Percentiles rank a stretch among this genome's conserved stretches.
phyloP scores from a whole-genome alignment of 345 rosid species.

The Linum usitatissimum region DNA sequence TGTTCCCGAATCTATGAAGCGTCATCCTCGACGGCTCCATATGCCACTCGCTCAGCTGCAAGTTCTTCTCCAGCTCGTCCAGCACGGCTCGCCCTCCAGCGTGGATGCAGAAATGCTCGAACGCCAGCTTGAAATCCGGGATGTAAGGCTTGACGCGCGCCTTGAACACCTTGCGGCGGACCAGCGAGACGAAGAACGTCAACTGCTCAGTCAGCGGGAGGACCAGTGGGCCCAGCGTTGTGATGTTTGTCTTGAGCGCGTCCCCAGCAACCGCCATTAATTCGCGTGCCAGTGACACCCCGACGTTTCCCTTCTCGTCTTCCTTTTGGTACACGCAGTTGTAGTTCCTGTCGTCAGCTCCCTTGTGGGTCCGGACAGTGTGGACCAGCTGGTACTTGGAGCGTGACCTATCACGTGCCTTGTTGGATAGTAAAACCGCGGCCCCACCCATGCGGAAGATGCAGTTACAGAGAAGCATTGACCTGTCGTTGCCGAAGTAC shows the following conservation, averaged over 20 bases:
- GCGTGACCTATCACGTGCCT: constrained; percentile 8
- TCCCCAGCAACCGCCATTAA: constrained; percentile 15
- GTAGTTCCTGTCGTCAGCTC: constrained; percentile 14
- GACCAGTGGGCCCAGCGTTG: constrained; percentile 15
- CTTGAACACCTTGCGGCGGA: not conserved
- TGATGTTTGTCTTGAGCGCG: constrained; percentile 15
- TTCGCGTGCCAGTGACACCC: constrained; percentile 12
- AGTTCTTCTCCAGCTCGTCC: constrained; percentile 5
- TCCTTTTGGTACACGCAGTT: constrained; percentile 15
- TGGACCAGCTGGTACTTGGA: constrained; percentile 19
- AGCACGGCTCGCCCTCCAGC: not conserved
- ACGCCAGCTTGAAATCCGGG: constrained; percentile 5
- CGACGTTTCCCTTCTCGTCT: constrained; percentile 1
- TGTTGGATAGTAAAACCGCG: constrained; percentile 16
- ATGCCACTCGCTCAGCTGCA: constrained; percentile 1
- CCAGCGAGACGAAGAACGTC: constrained; percentile 4
- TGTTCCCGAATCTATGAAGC: constrained; percentile 2
- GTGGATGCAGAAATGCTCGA: constrained; percentile 8
- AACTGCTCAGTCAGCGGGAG: constrained; percentile 18
- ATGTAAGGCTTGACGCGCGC: not conserved
- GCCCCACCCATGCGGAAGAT: constrained; percentile 21
- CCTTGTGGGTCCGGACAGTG: constrained; percentile 14
- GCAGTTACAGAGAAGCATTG: constrained; percentile 21
- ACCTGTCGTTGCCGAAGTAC: constrained; percentile 16
- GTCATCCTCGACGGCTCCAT: constrained; percentile 6